Base-by-base conservation (phyloP, 2,329 filamentous ascomycete species). In the Pezicula radicicola region DNA sequence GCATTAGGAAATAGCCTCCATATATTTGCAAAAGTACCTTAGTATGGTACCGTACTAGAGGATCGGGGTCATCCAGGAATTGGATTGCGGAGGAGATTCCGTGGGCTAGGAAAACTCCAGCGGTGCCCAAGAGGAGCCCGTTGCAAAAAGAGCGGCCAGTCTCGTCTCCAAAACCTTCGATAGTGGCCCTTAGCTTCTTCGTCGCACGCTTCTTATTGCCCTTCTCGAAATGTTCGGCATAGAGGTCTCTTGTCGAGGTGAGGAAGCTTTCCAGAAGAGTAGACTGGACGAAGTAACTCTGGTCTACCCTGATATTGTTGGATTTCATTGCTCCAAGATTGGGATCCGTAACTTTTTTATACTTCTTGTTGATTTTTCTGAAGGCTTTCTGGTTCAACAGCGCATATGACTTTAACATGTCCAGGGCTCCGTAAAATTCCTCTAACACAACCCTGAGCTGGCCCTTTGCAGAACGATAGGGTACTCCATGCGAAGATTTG, bases 311-410 rank as follows among this genome's bases (percentile, higher is more conserved):
- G 5, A 9, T 40, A 18, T 40, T 15, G 6, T 9, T 16, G n/a
- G n/a, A 4, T 40, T 40, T 40, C 15, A 7, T 16, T 16, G n/a
- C 2, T 16, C 37, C 19, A 13, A 9, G 37, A 9, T 12, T 13
- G 4, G 12, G 10, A 21, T 15, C 37, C n/a, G 15, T 5, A 40
- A 40, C 84, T 72, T 97, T 99, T 76, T 97, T 92, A 67, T 95
- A 97, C 71, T 99, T 99, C 70, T 99, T 99, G 72, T 96, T 97
- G 66, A 99, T 91, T 70, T 99, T 99, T 30, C 92, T 86, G 65
- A 97, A 97, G 0, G 91, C 94, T 0, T 91, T 96, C 46, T 91
- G 83, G 68, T 99, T 99, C 13, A 97, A 77, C 19, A 96, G 74
- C 1, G 91, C 87, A 63, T 96, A 99, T 0, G 90, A 89, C 72